Evolutionary conservation across 345 rosid genomes (phyloP), one percentile per base, ranked within the genome.

Genomic region (Rhizophora apiculata): DNA sequence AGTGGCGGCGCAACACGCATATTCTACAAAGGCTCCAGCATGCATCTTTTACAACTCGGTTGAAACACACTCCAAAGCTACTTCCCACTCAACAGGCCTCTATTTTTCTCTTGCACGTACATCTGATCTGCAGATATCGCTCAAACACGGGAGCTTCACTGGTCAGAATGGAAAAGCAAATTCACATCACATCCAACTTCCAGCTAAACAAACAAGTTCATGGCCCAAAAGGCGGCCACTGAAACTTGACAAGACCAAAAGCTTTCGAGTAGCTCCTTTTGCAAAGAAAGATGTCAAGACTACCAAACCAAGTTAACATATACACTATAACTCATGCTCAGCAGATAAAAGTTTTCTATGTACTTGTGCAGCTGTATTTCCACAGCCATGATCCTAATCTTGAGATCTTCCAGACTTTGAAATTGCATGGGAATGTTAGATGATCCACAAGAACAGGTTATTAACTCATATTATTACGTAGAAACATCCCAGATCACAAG

Each of bases 401-500:
- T 59, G 69, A 48, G 30, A 73, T 73, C 70, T 74, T 70, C 76
- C 62, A 75, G 69, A 60, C 64, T 55, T 26, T 5, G 60, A 21
- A 55, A 55, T 13, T 43, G 49, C 49, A 43, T 2, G 16, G 49
- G 15, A 55, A 22, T 55, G 9, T 22, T 21, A 26, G 15, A 51
- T 43, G 55, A 62, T 63, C 60, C 64, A 48, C 22, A 53, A 53
- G 32, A 58, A 9, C 32, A 48, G 18, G 39, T 70, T 6, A 37
- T 7, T 36, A 57, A 60, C 36, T 43, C 3, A 15, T 0, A 43
- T 13, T 13, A 43, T 11, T 43, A 11, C 3, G 19, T 15, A 64
- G 67, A 66, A 52, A 56, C 26, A 34, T 37, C 43, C 67, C 56
- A 24, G 56, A 39, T 93, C 75, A 94, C 66, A 83, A 71, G 79